These are phyloP conservation scores for Psilocybe cubensis DNA, from an alignment of 768 basidiomycete species.

Conservation along the genomic window DNA sequence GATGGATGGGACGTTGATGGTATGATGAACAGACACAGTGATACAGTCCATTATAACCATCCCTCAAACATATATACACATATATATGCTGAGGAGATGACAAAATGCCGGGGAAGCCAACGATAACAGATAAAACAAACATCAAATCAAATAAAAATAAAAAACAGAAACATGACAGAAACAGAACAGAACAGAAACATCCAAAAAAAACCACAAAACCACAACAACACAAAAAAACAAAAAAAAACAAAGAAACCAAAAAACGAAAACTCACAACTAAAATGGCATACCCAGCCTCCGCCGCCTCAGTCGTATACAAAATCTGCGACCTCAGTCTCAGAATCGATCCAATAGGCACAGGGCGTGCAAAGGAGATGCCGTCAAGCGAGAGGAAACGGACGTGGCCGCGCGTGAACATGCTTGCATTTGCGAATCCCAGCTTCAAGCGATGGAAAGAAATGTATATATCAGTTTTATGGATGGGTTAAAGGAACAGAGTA, in stretches of 20 bases:
- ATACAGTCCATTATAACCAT: background rate
- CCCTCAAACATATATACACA: too few species aligned
- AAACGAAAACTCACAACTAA: slow-evolving; percentile 52
- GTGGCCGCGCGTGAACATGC: slow-evolving; percentile 66
- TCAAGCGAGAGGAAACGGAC: slow-evolving; percentile 80
- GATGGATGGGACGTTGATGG: background rate
- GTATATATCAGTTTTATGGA: background rate
- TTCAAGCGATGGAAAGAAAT: slow-evolving; percentile 24
- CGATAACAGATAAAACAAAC: too few species aligned
- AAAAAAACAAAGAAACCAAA: too few species aligned
- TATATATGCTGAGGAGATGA: too few species aligned
- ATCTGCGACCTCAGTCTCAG: slow-evolving; percentile 74
- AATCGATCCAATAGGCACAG: slow-evolving; percentile 85
- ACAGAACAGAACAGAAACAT: too few species aligned
- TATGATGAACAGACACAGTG: background rate
- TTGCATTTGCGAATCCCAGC: slow-evolving; percentile 76
- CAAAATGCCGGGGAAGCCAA: background rate
- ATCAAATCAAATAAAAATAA: too few species aligned
- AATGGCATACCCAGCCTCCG: slow-evolving; percentile 49
- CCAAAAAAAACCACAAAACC: too few species aligned
- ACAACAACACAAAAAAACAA: too few species aligned
- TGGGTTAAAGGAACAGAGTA: too few species aligned
- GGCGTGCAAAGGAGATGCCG: slow-evolving; percentile 76
- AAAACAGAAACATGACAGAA: too few species aligned
- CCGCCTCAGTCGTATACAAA: slow-evolving; percentile 57